These are phyloP conservation scores for Pseudocohnilembus persalinus DNA, from an alignment of 169 alveolate genomes.

Conservation along the genomic window DNA sequence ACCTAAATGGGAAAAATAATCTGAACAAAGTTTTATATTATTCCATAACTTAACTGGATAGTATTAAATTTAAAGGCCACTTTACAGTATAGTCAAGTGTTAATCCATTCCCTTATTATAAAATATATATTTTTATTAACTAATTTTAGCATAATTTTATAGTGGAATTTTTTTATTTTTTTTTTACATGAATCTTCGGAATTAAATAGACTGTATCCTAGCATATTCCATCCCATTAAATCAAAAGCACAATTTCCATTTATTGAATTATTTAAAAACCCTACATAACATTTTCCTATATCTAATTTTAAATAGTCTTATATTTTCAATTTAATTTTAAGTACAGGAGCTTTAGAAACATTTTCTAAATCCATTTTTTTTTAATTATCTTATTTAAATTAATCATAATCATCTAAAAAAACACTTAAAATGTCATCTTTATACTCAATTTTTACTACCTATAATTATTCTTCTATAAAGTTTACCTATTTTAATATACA, in stretches of 20 bases:
- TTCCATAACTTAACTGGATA: slow-evolving; percentile 1
- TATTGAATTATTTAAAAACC: slow-evolving; percentile 16
- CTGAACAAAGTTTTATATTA: neutral
- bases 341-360: neutral
- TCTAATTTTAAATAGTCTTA: slow-evolving; percentile 6
- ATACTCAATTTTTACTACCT: neutral
- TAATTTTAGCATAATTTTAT: too few species aligned
- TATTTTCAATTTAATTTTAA: neutral
- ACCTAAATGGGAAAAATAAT: slow-evolving; percentile 19
- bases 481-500: neutral
- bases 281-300: slow-evolving; percentile 17
- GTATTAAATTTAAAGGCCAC: slow-evolving; percentile 24
- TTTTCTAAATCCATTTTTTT: neutral
- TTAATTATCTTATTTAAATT: too few species aligned
- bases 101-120: slow-evolving; percentile 13
- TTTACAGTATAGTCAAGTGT: slow-evolving; percentile 12
- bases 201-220: slow-evolving; percentile 6
- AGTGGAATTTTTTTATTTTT: too few species aligned
- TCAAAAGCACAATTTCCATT: slow-evolving; percentile 29
- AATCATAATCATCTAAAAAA: neutral
- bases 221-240: slow-evolving; percentile 11
- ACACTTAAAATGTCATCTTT: neutral
- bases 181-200: slow-evolving; percentile 6
- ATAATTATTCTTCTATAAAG: neutral
- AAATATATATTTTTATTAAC: too few species aligned